Evolutionary conservation across 2,329 filamentous ascomycete genomes (phyloP).

Genomic region (Aspergillus spinulosporus): DNA sequence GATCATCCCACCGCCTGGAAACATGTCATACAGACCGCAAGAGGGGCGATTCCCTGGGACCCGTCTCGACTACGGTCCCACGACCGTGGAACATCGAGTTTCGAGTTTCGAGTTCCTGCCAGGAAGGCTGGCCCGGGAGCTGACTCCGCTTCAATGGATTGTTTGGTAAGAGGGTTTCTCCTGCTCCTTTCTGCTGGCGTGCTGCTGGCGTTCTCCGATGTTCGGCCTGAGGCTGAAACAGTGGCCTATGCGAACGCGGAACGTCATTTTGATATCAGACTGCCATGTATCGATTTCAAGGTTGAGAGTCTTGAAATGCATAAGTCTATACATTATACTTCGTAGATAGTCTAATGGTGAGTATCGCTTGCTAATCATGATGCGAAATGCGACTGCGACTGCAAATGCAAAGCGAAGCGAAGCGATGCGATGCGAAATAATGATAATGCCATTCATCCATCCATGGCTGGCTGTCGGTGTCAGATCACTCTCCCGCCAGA

Average conservation of each 20-base stretch:
- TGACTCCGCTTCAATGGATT: background rate
- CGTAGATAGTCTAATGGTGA: background rate
- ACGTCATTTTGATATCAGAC: slow-evolving; percentile 13
- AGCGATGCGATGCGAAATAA: background rate
- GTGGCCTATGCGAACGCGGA: background rate
- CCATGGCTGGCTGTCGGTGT: background rate
- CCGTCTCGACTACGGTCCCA: background rate
- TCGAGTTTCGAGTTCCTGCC: background rate
- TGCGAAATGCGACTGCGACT: background rate
- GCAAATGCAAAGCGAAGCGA: background rate
- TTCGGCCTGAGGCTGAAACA: background rate
- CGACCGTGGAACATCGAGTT: background rate
- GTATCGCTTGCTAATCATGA: background rate
- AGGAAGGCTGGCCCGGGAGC: background rate
- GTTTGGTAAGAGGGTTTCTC: background rate
- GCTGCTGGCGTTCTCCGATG: background rate
- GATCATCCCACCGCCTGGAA: background rate
- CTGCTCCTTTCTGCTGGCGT: background rate
- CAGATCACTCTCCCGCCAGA: slow-evolving; percentile 23
- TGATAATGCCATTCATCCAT: background rate
- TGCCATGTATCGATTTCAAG: background rate
- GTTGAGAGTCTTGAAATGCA: background rate
- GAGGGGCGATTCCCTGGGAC: background rate
- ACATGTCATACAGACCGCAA: slow-evolving; percentile 2
- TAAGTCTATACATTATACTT: background rate